Evolutionary conservation across 768 basidiomycete species (phyloP).

Genomic region (Plicaturopsis crispa): DNA sequence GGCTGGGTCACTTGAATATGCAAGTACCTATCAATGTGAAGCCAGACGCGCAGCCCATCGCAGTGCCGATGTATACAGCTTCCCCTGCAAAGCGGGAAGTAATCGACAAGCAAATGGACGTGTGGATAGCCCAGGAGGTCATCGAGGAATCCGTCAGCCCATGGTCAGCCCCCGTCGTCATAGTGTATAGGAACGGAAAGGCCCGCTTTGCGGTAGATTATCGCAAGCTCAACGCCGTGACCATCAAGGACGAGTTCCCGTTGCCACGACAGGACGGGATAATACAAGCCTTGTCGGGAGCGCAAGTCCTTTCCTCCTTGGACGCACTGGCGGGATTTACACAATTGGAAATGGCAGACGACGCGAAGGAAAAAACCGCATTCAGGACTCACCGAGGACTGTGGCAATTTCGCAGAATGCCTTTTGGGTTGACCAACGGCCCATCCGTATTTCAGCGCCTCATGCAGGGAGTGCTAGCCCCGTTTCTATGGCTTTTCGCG

Average conservation of each 20-base stretch:
- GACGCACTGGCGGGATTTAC: slow-evolving; percentile 18
- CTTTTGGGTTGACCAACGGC: slow-evolving; percentile 13
- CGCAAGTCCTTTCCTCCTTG: slow-evolving; percentile 9
- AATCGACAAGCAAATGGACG: slow-evolving; percentile 20
- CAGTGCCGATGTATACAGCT: slow-evolving; percentile 14
- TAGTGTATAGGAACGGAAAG: slow-evolving; percentile 4
- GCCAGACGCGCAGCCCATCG: slow-evolving; percentile 18
- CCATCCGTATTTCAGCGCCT: slow-evolving; percentile 32
- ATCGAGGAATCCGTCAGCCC: slow-evolving; percentile 3
- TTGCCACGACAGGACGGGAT: slow-evolving; percentile 17
- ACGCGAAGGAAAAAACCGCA: background rate
- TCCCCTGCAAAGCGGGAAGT: slow-evolving; percentile 23
- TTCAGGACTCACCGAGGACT: slow-evolving; percentile 3
- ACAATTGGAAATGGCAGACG: slow-evolving; percentile 6
- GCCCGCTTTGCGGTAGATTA: background rate
- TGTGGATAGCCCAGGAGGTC: background rate
- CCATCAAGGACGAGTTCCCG: slow-evolving; percentile 17
- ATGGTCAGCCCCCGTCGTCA: slow-evolving; percentile 19
- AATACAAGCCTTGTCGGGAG: background rate
- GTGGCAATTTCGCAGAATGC: slow-evolving; percentile 1
- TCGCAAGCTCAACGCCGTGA: slow-evolving; percentile 12
- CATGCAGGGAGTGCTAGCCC: slow-evolving; percentile 29
- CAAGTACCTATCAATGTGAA: slow-evolving; percentile 18
- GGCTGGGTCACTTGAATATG: slow-evolving; percentile 18
- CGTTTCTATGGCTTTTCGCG: slow-evolving; percentile 30